Base-by-base conservation (phyloP, 2,329 filamentous ascomycete genomes). In the Botryotinia globosa region DNA sequence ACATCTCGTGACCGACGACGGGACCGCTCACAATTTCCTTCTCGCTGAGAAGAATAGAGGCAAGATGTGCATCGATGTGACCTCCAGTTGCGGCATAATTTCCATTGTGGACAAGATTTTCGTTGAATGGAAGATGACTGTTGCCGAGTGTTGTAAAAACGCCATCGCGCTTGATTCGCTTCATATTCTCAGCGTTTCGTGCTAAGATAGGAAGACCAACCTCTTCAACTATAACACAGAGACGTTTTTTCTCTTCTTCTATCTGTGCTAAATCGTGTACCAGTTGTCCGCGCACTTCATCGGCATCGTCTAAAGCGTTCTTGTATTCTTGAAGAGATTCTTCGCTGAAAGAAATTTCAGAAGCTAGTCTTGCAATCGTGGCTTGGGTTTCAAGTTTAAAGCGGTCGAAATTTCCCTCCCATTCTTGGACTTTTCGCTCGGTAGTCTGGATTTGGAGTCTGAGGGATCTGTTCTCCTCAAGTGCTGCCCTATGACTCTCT, bases 21-120 rank as follows among this genome's bases (percentile, higher is more conserved):
- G 44, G 37, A 10, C 59, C 34, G 5, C 22, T 65, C 14, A 71
- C 25, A 10, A 42, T 45, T 7, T 42, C 59, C 7, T 42, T 32
- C 20, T 45, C 69, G 10, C 14, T 18, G 16, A 56, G 44, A 2
- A 32, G 37, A 2, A 64, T 65, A 1, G 69, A 63, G 0, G 69
- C 37, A n/a, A 71, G 56, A 18, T 71, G 69, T 25, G 69, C 61
- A 34, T 39, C 29, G 22, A 71, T 22, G 6, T 71, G 58, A 22
- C 69, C 69, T n/a, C 59, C 61, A 20, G 25, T 64, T 42, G 61
- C 25, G 22, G 59, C 69, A 7, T 14, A n/a, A 10, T 65, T 34
- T 7, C 69, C 69, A 10, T 37, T 10, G 22, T 18, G 48, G 5
- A 42, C 34, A 32, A 67, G 29, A 0, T 1, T 18, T 18, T 67